Evolutionary conservation across 441 rosid species (phyloP).

Genomic region (Gossypium trilobum): DNA sequence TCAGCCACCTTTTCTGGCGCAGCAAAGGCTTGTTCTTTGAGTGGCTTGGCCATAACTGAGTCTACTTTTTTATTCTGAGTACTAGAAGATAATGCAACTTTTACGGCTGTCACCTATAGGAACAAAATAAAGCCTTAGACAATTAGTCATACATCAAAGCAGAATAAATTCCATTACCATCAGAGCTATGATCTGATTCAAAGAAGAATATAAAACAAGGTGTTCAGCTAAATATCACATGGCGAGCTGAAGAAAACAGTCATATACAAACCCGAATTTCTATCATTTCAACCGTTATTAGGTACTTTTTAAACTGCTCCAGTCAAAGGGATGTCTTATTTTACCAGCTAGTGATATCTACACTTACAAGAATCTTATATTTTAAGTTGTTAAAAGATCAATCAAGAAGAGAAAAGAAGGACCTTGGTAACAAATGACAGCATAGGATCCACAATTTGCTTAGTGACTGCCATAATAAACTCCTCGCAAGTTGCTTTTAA

Average conservation of each 20-base stretch:
- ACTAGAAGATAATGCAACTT: conserved; percentile 61
- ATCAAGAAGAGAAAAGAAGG: conserved; percentile 17
- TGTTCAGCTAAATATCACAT: neutral
- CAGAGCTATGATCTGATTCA: neutral
- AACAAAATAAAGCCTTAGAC: conserved; percentile 14
- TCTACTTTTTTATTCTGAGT: conserved; percentile 55
- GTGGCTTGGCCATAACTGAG: conserved; percentile 69
- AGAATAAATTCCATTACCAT: neutral
- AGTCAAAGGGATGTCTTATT: neutral
- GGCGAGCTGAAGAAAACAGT: neutral
- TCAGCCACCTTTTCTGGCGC: conserved; percentile 90
- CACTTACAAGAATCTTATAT: neutral
- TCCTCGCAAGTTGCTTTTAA: conserved; percentile 93
- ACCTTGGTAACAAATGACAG: conserved; percentile 96
- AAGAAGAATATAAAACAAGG: neutral
- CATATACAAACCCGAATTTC: neutral
- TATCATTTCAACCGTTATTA: neutral
- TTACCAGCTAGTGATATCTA: neutral
- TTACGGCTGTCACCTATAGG: conserved; percentile 75
- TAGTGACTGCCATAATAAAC: conserved; percentile 92
- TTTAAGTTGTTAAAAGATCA: neutral
- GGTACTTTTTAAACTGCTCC: neutral
- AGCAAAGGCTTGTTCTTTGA: conserved; percentile 92
- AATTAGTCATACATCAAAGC: neutral
- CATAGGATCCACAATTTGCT: conserved; percentile 91